Evolutionary conservation across 148 eudicot species (phyloP), one percentile per base, ranked within the genome.

Genomic region (Mesembryanthemum crystallinum): DNA sequence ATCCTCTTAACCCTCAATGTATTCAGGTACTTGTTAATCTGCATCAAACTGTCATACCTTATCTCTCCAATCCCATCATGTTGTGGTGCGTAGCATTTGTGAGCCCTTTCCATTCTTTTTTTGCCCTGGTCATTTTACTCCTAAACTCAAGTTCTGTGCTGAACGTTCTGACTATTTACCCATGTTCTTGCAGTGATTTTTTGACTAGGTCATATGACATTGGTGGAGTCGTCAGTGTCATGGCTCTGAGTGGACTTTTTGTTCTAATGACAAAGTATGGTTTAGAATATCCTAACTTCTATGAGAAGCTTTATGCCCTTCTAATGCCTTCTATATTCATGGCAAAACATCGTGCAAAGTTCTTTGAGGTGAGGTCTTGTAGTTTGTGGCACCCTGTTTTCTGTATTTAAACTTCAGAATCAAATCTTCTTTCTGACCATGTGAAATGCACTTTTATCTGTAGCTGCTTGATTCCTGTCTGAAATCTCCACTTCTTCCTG

Each of bases 191-290:
- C 98, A 95, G 98, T 85, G 98, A 95, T 78, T 95, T 95, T 85
- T 87, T 95, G 81, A 90, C 98, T n/a, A 84, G 89, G 78, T 95
- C 98, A 15, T 95, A 92, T 81, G 97, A 92, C 82, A 88, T 92
- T 78, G 98, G 98, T 37, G 98, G 98, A 74, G 96, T 92, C 77
- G 84, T 89, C 52, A 95, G 98, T 84, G 97, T 95, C 76, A 92
- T 95, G 98, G 93, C 98, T 84, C 83, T 95, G 47, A 89, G 85
- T 75, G 88, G 98, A 58, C 89, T 95, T 47, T 92, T 74, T 79
- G 73, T 92, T 85, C 96, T 95, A 74, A 95, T 95, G 96, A 92
- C 96, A 27, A 86, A 86, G 77, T 83, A 95, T 82, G 90, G 90
- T 29, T 77, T 95, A 69, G 97, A 92, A 76, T 95, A 95, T 82